A percentile compares a stretch with the other conserved stretches of the same genome.
Evolutionary conservation across 805 yeast genomes (phyloP).

Genomic region (Wickerhamiella spandovensis): DNA sequence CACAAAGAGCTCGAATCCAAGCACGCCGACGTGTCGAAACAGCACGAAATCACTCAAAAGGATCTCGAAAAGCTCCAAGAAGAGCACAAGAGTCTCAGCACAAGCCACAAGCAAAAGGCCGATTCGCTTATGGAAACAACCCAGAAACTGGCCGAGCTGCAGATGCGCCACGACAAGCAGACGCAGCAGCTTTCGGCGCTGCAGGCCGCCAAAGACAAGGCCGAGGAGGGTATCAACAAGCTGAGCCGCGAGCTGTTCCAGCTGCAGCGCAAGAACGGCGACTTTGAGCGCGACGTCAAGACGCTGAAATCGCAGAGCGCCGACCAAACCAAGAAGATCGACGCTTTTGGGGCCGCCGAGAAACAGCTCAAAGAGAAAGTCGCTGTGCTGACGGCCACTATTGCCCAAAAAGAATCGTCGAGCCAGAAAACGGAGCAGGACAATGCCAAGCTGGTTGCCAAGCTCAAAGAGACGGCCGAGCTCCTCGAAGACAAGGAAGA

Average conservation of each 20-base stretch:
- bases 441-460: slow-evolving; percentile 33
- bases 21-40: background rate
- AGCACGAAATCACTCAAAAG: background rate
- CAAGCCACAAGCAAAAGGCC: slow-evolving; percentile 15
- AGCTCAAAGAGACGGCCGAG: slow-evolving; percentile 23
- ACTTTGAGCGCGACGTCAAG: slow-evolving; percentile 12
- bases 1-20: background rate
- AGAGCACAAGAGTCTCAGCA: slow-evolving; percentile 14
- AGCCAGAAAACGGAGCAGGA: slow-evolving; percentile 20
- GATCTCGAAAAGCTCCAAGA: slow-evolving; percentile 3
- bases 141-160: slow-evolving; percentile 21
- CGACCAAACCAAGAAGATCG: slow-evolving; percentile 19
- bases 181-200: slow-evolving; percentile 24
- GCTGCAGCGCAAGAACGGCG: slow-evolving; percentile 44
- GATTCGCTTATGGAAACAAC: slow-evolving; percentile 24
- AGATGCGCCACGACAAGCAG: slow-evolving; percentile 23
- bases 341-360: slow-evolving; percentile 6
- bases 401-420: slow-evolving; percentile 19
- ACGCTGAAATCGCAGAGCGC: slow-evolving; percentile 8
- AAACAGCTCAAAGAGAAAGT: slow-evolving; percentile 17
- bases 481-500: slow-evolving; percentile 12
- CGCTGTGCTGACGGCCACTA: slow-evolving; percentile 16
- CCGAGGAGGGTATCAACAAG: slow-evolving; percentile 80
- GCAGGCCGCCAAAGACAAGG: slow-evolving; percentile 39
- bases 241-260: slow-evolving; percentile 74